Evolutionary conservation across 1,139 yeast species (phyloP).

Genomic region (Tardiomyces depauwii): DNA sequence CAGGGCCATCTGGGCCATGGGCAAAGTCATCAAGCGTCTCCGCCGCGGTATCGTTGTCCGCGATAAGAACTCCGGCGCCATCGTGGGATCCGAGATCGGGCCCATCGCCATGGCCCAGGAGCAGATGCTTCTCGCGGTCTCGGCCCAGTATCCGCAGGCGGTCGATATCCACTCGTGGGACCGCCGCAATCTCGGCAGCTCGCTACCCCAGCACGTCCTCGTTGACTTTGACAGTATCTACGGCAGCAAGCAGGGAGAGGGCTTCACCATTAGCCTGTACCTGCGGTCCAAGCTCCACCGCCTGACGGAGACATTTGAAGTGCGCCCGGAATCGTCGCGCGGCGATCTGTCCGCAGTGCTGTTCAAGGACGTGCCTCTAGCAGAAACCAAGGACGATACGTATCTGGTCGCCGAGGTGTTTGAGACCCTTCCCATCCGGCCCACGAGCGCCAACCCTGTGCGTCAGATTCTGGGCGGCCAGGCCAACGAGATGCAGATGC

Average conservation of each 20-base stretch:
- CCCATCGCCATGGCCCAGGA: conserved; percentile 58
- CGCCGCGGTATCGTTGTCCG: conserved; percentile 63
- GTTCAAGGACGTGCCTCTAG: conserved; percentile 67
- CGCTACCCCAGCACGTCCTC: conserved; percentile 61
- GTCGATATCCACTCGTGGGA: conserved; percentile 18
- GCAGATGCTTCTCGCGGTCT: conserved; percentile 61
- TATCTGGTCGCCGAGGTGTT: conserved; percentile 24
- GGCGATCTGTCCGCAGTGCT: conserved; percentile 70
- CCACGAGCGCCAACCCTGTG: conserved; percentile 2
- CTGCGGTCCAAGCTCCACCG: conserved; percentile 54
- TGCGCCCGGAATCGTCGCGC: conserved; percentile 49
- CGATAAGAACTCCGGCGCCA: conserved; percentile 55
- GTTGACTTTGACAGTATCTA: conserved; percentile 69
- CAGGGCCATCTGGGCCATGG: conserved; percentile 48
- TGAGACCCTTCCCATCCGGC: conserved; percentile 19
- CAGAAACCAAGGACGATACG: conserved; percentile 28
- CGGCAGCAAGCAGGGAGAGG: conserved; percentile 43
- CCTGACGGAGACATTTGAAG: conserved; percentile 70
- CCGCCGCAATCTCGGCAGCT: conserved; percentile 26
- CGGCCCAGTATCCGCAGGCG: conserved; percentile 47
- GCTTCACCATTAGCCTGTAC: conserved; percentile 63
- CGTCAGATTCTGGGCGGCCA: background rate
- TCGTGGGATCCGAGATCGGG: conserved; percentile 33
- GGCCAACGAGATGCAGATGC: conserved; percentile 24
- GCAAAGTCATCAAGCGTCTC: conserved; percentile 59